phyloP scores from a whole-genome alignment of 192 early-diverging fungal genomes.

The Piromyces sp. region DNA sequence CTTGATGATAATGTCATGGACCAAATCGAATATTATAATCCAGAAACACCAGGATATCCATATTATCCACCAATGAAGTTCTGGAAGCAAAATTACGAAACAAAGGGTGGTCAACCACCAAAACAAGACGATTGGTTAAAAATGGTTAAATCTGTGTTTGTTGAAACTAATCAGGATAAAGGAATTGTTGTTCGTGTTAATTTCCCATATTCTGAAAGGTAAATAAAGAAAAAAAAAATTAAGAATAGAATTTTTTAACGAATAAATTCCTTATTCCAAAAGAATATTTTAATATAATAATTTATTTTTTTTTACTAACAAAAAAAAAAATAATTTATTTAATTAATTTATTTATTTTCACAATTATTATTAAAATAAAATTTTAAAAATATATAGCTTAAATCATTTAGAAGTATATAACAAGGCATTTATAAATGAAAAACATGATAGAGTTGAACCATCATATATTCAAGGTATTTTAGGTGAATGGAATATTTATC shows the following conservation, averaged over 20 bases:
- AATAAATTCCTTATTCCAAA: no score
- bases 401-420: not conserved
- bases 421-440: not conserved
- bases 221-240: no score
- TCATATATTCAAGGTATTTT: not conserved
- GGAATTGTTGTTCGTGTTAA: not conserved
- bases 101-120: not conserved
- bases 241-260: no score
- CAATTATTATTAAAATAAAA: no score
- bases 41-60: not conserved
- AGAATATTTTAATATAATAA: no score
- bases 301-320: no score
- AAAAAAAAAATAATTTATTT: no score
- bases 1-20: not conserved
- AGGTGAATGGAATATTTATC: not conserved
- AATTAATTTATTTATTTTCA: no score
- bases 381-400: not conserved
- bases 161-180: not conserved
- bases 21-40: not conserved
- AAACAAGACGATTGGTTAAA: not conserved
- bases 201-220: not conserved
- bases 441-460: not conserved
- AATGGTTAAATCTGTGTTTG: not conserved
- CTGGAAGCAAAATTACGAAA: not conserved
- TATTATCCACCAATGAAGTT: not conserved